Evolutionary conservation across 2,329 filamentous ascomycete genomes (phyloP).

Genomic region (Penicillium sp.): DNA sequence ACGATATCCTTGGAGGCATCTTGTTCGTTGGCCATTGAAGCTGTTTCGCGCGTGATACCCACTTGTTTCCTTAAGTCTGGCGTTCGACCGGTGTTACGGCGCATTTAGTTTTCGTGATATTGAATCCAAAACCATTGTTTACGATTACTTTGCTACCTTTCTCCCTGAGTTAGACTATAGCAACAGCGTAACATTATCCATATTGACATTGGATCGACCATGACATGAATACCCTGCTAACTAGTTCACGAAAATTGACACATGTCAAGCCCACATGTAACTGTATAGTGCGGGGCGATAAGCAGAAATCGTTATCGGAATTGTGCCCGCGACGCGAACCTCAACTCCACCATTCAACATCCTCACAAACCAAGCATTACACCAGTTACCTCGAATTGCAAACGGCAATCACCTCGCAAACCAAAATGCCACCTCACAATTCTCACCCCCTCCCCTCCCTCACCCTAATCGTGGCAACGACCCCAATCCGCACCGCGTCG

Average conservation of each 20-base stretch:
- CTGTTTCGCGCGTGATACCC: conserved; percentile 3
- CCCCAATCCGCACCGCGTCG: conserved; percentile 52
- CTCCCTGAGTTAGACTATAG: not conserved
- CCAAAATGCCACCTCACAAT: conserved; percentile 27
- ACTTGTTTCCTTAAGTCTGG: not conserved
- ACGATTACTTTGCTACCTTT: not conserved
- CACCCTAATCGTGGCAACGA: conserved; percentile 92
- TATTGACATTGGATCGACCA: not conserved
- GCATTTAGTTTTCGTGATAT: not conserved
- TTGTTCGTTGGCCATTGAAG: not conserved
- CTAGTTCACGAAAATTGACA: not conserved
- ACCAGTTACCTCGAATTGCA: not conserved
- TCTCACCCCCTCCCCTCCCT: conserved; percentile 53
- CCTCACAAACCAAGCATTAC: not conserved
- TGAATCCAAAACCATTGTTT: not conserved
- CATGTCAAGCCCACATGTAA: not conserved
- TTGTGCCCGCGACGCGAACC: conserved; percentile 4
- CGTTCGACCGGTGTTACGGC: conserved; percentile 2
- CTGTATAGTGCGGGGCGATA: conserved; percentile 1
- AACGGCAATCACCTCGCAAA: not conserved
- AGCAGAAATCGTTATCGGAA: not conserved
- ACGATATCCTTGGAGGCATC: not conserved
- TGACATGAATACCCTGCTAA: not conserved
- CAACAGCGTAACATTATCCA: too few species aligned
- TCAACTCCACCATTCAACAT: not conserved